These are phyloP conservation scores for Blastobotrys petasosporus DNA, from an alignment of 1,139 yeast genomes.

Conservation along the genomic window DNA sequence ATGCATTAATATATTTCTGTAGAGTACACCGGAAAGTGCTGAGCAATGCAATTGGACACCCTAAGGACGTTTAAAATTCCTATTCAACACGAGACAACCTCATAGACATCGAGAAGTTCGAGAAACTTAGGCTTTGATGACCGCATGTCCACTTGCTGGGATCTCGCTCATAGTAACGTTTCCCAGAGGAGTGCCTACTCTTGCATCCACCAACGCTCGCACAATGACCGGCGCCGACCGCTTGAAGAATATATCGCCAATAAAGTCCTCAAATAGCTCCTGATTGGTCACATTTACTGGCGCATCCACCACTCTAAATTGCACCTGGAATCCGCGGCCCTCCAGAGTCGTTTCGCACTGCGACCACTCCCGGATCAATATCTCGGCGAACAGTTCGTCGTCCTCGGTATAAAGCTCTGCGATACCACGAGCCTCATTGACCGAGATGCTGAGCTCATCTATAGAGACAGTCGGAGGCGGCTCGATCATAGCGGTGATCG, in stretches of 20 bases:
- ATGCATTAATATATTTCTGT: too few species aligned
- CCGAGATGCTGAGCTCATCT: conserved; percentile 18
- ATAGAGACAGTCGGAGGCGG: conserved; percentile 21
- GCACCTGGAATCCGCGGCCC: conserved; percentile 21
- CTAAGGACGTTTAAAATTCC: too few species aligned
- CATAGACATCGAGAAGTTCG: too few species aligned
- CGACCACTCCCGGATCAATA: conserved; percentile 32
- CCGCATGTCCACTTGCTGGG: conserved; percentile 22
- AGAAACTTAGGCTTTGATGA: neutral
- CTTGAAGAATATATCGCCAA: conserved; percentile 24
- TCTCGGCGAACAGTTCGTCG: conserved; percentile 27
- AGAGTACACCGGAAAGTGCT: too few species aligned
- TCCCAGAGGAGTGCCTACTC: conserved; percentile 40
- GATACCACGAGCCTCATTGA: conserved; percentile 25
- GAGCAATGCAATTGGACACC: too few species aligned
- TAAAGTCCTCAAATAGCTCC: conserved; percentile 26
- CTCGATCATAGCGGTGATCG: conserved; percentile 19
- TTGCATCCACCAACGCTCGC: conserved; percentile 34
- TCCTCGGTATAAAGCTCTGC: conserved; percentile 27
- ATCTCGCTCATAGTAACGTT: conserved; percentile 29
- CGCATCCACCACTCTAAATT: conserved; percentile 24
- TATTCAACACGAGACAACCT: too few species aligned
- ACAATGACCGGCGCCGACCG: conserved; percentile 29
- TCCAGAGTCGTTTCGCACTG: conserved; percentile 27
- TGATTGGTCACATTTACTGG: conserved; percentile 32